Evolutionary conservation across 2,329 filamentous ascomycete genomes (phyloP).

Genomic region (Ceratocystis albifundus): DNA sequence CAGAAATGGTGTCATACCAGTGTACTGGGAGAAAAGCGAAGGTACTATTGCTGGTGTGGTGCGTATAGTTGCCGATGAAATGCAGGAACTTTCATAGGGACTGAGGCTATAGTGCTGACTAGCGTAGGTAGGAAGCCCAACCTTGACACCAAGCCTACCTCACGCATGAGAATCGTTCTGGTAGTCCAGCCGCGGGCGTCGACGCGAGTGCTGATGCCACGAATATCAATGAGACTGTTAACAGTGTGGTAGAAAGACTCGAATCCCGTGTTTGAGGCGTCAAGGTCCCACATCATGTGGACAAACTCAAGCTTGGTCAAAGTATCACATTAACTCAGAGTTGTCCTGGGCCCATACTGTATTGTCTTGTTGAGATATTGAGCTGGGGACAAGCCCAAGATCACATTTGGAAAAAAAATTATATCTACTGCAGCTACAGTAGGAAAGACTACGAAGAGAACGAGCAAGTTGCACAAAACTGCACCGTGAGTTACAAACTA

Average conservation of each 20-base stretch:
- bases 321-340: constrained; percentile 67
- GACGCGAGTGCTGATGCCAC: constrained; percentile 42
- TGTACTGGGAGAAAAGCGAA: constrained; percentile 54
- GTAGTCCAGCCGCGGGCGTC: constrained; percentile 60
- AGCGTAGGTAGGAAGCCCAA: constrained; percentile 61
- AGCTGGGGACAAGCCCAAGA: constrained; percentile 54
- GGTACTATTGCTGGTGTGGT: constrained; percentile 41
- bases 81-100: constrained; percentile 54
- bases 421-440: constrained; percentile 27
- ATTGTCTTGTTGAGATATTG: constrained; percentile 48
- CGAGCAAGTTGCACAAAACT: neutral
- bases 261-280: constrained; percentile 34
- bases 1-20: constrained; percentile 60
- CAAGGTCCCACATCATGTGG: constrained; percentile 25
- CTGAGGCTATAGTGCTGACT: constrained; percentile 47
- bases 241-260: constrained; percentile 52
- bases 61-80: constrained; percentile 37
- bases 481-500: no score
- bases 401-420: constrained; percentile 58
- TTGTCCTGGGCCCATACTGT: constrained; percentile 47
- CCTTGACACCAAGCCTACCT: constrained; percentile 51
- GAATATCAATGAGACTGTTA: constrained; percentile 39
- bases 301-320: constrained; percentile 68
- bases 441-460: neutral
- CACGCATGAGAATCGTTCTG: constrained; percentile 57